Base-by-base conservation (phyloP, 495 filamentous ascomycete species). In the Amphirosellinia nigrospora region DNA sequence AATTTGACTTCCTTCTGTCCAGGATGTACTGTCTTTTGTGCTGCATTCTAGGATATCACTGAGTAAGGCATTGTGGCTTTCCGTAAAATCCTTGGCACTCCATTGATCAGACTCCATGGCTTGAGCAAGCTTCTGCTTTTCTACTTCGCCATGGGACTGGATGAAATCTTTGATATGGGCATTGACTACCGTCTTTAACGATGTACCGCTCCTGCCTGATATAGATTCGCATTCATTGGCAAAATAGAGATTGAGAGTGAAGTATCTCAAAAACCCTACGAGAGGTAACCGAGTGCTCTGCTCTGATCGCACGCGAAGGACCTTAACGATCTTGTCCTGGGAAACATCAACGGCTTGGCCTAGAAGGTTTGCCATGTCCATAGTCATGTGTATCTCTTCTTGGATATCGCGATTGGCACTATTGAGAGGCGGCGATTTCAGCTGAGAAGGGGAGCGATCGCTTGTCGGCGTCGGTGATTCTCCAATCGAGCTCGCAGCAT, bases 201-300 rank as follows among this genome's bases (percentile, higher is more conserved):
- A 86, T 7, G 89, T 91, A 3, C 94, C 94, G 64, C 93, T 90
- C 64, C 96, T 88, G 3, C 96, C 96, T 16, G 93, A 97, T 19
- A 98, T 93, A 4, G 96, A 93, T 79, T 99, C 96, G 73, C 96
- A 99, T 77, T 99, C 96, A 73, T 97, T 96, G 9, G 93, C 93
- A 75, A 98, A 99, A 28, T 97, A 88, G 32, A 94, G 88, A 72
- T 98, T 98, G 23, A 99, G 88, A 9, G 89, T 94, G 76, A 98
- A 97, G 76, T 98, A 98, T 62, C 93, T 89, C 30, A 98, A 77
- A 77, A 99, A 98, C 70, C 87, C 86, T 66, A 88, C 79, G n/a
- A 93, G 86, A 1, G 89, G 85, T n/a, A 97, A 83, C 16, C 89
- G 88, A 13, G 88, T 83, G 23, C 88, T 94, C 72, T 96, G 92